Base-by-base conservation (phyloP, 2,329 filamentous ascomycete genomes). In the Pseudogymnoascus sp. region DNA sequence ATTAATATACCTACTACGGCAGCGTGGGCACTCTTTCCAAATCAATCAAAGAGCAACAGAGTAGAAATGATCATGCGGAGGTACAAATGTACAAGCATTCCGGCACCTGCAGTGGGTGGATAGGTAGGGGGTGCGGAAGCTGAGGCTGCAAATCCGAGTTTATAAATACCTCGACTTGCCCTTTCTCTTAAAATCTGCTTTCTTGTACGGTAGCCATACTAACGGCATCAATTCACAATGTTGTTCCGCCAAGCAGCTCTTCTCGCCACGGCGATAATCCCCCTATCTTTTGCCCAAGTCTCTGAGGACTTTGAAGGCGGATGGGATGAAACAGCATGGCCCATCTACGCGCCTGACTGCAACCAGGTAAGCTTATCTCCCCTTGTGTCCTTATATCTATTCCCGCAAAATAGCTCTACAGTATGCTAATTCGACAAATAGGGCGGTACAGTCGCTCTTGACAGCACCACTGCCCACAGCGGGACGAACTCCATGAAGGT, bases 341-440 rank as follows among this genome's bases (percentile, higher is more conserved):
- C 82, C 0, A 82, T 75, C 6, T 86, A 85, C 66, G 83, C 84
- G 2, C 72, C 77, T 2, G 82, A 85, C 72, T 86, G 84, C 69
- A 84, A 77, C 72, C 83, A 85, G 69, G 83, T 61, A 61, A 33
- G 30, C 14, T 16, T 16, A 33, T 61, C 22, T 19, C 8, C 8
- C 4, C n/a, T 3, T 19, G 8, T 52, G n/a, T 5, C 8, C n/a
- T 33, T 33, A 4, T 19, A 6, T 28, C 3, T 8, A 9, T 55
- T 12, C 9, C 6, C 5, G 8, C n/a, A 55, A 55, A 55, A 55
- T 30, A 19, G 4, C n/a, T 12, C 4, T 19, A n/a, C 3, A 33
- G 5, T 19, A 30, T 30, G n/a, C 45, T 61, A 19, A 61, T 42
- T 42, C 11, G 23, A 41, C 14, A 61, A 52, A 61, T 30, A 61